A percentile compares a stretch with the other conserved stretches of the same genome.
Conservation (phyloP, 2,329 filamentous ascomycete species). For the Phialophora tarda region DNA sequence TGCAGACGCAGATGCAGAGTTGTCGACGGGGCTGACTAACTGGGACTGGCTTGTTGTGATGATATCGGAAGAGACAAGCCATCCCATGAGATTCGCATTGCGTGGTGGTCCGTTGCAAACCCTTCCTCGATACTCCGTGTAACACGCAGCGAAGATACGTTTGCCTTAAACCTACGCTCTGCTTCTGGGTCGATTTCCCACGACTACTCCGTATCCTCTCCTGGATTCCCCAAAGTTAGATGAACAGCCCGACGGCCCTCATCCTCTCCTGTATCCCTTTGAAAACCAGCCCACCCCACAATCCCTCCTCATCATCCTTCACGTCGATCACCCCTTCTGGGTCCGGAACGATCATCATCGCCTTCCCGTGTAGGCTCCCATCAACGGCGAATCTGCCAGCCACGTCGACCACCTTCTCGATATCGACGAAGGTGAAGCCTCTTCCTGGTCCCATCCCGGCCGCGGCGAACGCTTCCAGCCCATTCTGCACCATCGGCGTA, state of each 20-base stretch:
- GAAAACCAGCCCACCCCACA: conserved; percentile 17
- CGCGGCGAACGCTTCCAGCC: conserved; percentile 7
- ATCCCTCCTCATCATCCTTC: conserved; percentile 17
- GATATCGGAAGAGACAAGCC: no score
- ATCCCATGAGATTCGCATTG: no score
- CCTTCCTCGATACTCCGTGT: no score
- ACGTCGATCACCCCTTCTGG: conserved; percentile 12
- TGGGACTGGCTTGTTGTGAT: no score
- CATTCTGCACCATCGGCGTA: conserved; percentile 6
- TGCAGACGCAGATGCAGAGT: no score
- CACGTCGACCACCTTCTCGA: conserved; percentile 19
- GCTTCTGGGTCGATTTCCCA: background rate
- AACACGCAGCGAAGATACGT: background rate
- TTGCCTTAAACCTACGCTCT: background rate
- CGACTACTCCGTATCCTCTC: background rate
- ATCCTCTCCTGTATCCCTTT: conserved; percentile 11
- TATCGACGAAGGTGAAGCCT: conserved; percentile 16
- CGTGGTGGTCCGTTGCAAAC: no score
- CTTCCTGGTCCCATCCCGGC: conserved; percentile 15
- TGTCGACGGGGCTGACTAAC: no score
- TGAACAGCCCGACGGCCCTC: conserved; percentile 16
- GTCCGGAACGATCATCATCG: conserved; percentile 7
- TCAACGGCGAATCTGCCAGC: conserved; percentile 19
- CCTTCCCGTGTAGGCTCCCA: conserved; percentile 17
- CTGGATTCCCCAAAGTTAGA: background rate